Percentiles rank a stretch among this genome's conserved stretches.
Evolutionary conservation across 805 yeast species (phyloP).

Genomic region (Candida palmyrensis): DNA sequence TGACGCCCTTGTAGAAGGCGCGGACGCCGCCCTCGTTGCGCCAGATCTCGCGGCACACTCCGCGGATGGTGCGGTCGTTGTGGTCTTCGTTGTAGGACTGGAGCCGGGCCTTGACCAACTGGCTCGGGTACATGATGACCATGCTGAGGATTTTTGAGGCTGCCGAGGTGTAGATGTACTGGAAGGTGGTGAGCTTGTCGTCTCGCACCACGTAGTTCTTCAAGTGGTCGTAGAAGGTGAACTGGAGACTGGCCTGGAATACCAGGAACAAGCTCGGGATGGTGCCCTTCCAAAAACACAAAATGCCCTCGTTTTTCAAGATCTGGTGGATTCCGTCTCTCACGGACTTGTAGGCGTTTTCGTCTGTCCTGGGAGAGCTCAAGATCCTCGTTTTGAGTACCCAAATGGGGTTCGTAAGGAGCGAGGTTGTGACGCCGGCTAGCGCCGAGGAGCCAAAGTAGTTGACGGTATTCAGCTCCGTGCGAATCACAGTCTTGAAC

Average conservation of each 20-base stretch:
- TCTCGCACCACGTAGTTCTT: conserved; percentile 33
- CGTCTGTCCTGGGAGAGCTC: conserved; percentile 41
- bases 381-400: conserved; percentile 87
- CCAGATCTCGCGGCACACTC: conserved; percentile 37
- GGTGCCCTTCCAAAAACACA: conserved; percentile 69
- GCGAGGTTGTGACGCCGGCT: conserved; percentile 74
- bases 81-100: conserved; percentile 39
- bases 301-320: conserved; percentile 48
- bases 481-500: conserved; percentile 33
- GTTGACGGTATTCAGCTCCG: conserved; percentile 16
- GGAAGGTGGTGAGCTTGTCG: conserved; percentile 38
- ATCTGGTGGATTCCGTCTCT: conserved; percentile 51
- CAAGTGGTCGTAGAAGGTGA: conserved; percentile 76
- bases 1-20: conserved; percentile 82
- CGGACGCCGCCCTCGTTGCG: conserved; percentile 44
- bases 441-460: conserved; percentile 32
- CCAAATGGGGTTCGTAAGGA: conserved; percentile 92
- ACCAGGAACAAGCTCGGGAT: conserved; percentile 76
- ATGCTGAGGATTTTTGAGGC: conserved; percentile 66
- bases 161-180: conserved; percentile 65
- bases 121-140: conserved; percentile 72
- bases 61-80: conserved; percentile 17
- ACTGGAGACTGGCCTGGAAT: conserved; percentile 84
- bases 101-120: conserved; percentile 70
- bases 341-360: conserved; percentile 55